Evolutionary conservation across 1,284 basidiomycete species (phyloP).

Genomic region (Boletus semigastroideus): DNA sequence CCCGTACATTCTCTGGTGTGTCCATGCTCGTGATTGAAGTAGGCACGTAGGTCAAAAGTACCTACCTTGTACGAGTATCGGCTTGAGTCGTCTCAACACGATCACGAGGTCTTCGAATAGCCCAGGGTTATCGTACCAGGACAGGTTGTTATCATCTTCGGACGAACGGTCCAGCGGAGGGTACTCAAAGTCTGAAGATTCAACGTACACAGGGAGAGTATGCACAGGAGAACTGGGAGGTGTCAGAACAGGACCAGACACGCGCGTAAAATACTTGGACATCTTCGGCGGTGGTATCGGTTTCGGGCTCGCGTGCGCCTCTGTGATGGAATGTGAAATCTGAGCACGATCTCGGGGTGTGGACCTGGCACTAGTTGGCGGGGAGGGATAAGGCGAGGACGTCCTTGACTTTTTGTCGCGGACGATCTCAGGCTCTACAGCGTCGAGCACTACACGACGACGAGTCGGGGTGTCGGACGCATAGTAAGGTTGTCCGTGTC

Average conservation of each 20-base stretch:
- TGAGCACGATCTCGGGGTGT: neutral
- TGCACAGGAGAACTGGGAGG: conserved; percentile 8
- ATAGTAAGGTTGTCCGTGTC: too few relatives aligned
- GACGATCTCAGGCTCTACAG: conserved; percentile 19
- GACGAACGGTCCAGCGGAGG: neutral
- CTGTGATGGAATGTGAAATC: too few relatives aligned
- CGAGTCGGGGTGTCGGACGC: neutral
- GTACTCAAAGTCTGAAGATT: conserved; percentile 9
- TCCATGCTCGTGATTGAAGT: neutral
- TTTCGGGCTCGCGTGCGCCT: neutral
- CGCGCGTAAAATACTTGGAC: conserved; percentile 24
- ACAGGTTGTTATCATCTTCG: neutral
- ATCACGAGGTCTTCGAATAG: conserved; percentile 26
- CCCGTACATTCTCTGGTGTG: conserved; percentile 23
- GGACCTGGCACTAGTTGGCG: conserved; percentile 5
- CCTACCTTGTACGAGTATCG: conserved; percentile 33
- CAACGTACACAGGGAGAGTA: conserved; percentile 3
- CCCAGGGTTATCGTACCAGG: conserved; percentile 2
- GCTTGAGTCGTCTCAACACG: conserved; percentile 30
- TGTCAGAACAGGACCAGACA: neutral
- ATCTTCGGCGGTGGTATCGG: neutral
- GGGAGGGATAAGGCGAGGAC: conserved; percentile 8
- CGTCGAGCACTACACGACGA: conserved; percentile 11
- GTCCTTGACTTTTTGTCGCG: neutral
- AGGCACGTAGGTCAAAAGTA: neutral